These are phyloP conservation scores for Chrysosporium keratinophilum DNA, from an alignment of 2,329 filamentous ascomycete species.

Conservation along the genomic window DNA sequence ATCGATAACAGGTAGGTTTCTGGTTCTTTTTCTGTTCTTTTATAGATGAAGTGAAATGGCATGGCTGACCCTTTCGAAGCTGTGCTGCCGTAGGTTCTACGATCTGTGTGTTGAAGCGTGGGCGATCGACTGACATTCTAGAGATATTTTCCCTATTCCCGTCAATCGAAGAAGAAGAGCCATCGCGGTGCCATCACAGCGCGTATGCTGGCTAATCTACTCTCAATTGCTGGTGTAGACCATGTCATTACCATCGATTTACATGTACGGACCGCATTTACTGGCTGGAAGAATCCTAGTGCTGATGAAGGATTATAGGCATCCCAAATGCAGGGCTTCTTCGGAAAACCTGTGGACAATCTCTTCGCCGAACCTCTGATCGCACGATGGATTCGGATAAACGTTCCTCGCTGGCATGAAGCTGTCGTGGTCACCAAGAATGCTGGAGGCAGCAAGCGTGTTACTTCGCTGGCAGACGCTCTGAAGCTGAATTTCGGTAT, in stretches of 20 bases:
- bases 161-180: slow-evolving; percentile 98
- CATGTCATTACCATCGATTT: slow-evolving; percentile 97
- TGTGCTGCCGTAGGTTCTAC: slow-evolving; percentile 39
- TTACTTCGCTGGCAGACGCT: slow-evolving; percentile 89
- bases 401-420: slow-evolving; percentile 74
- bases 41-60: not conserved
- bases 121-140: slow-evolving; percentile 26
- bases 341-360: slow-evolving; percentile 95
- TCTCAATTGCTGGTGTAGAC: slow-evolving; percentile 86
- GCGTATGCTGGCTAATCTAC: slow-evolving; percentile 89
- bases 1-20: slow-evolving; percentile 74
- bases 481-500: slow-evolving; percentile 97
- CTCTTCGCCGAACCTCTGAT: slow-evolving; percentile 92
- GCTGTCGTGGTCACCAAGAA: slow-evolving; percentile 98
- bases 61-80: slow-evolving; percentile 24
- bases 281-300: not conserved
- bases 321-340: slow-evolving; percentile 99
- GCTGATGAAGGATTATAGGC: slow-evolving; percentile 36
- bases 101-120: slow-evolving; percentile 12
- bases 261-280: slow-evolving; percentile 48
- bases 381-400: slow-evolving; percentile 85
- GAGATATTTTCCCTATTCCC: slow-evolving; percentile 93
- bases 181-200: slow-evolving; percentile 94
- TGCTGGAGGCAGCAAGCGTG: slow-evolving; percentile 89
- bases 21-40: not conserved